Evolutionary conservation across 2,329 filamentous ascomycete genomes (phyloP).

Genomic region (Fusarium sp.): DNA sequence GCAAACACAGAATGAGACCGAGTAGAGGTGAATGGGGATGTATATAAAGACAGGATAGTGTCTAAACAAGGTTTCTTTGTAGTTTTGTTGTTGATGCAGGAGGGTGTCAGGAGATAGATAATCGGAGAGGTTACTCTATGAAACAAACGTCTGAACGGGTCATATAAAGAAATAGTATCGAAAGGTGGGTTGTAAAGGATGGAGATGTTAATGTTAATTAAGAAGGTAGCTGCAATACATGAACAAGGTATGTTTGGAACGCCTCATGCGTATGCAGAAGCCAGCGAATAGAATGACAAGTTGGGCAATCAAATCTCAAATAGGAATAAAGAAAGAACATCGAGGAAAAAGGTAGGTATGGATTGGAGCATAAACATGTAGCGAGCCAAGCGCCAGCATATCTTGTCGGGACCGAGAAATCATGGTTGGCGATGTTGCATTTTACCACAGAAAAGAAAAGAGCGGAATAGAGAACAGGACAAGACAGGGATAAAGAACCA

Average conservation of each 20-base stretch:
- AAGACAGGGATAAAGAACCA: constrained; percentile 10
- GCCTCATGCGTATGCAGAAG: constrained; percentile 29
- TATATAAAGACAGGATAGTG: background rate
- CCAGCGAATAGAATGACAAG: constrained; percentile 1
- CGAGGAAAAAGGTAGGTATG: background rate
- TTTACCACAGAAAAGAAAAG: background rate
- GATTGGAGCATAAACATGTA: background rate
- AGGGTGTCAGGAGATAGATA: background rate
- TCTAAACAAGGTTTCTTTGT: background rate
- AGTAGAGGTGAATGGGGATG: background rate
- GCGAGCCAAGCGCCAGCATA: constrained; percentile 16
- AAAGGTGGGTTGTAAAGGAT: background rate
- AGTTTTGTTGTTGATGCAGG: background rate
- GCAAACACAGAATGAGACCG: constrained; percentile 23
- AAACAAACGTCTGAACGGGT: background rate
- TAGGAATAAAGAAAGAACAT: background rate
- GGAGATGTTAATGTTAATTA: background rate
- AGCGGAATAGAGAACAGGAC: constrained; percentile 12
- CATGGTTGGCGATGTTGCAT: constrained; percentile 3
- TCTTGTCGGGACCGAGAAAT: constrained; percentile 8
- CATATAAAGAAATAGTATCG: background rate
- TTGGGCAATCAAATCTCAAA: constrained; percentile 11
- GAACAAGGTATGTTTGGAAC: constrained; percentile 19
- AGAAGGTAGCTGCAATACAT: constrained; percentile 25
- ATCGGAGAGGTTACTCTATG: background rate